Evolutionary conservation across 2,329 filamentous ascomycete genomes (phyloP).

Genomic region (Sarocladium strictum): DNA sequence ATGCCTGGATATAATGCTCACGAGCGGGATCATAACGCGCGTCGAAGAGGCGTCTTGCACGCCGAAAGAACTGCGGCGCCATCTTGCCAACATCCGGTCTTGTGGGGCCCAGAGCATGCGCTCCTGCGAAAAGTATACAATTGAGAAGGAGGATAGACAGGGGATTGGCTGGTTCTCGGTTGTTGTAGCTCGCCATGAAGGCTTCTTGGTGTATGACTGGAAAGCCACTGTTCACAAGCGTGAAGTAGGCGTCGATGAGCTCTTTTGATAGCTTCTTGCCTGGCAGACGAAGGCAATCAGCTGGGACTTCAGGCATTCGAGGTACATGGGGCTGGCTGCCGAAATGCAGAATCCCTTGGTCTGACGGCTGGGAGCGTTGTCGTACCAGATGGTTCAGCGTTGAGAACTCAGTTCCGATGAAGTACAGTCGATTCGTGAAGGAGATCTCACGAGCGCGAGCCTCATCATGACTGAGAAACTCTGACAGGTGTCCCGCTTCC

Average conservation of each 20-base stretch:
- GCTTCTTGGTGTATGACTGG: slow-evolving; percentile 45
- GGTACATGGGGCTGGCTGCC: slow-evolving; percentile 29
- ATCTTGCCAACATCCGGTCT: slow-evolving; percentile 31
- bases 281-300: slow-evolving; percentile 3
- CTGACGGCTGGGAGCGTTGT: slow-evolving; percentile 29
- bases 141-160: slow-evolving; percentile 44
- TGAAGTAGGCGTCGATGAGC: slow-evolving; percentile 41
- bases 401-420: slow-evolving; percentile 49
- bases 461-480: neutral
- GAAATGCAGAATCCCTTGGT: slow-evolving; percentile 27
- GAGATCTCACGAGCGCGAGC: neutral
- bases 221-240: slow-evolving; percentile 29
- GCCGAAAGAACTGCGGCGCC: slow-evolving; percentile 43
- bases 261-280: neutral
- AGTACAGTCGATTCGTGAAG: slow-evolving; percentile 17
- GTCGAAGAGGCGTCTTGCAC: slow-evolving; percentile 48
- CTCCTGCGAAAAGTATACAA: slow-evolving; percentile 43
- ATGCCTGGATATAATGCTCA: slow-evolving; percentile 46
- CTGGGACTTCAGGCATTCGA: neutral
- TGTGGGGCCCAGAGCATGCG: slow-evolving; percentile 37
- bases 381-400: slow-evolving; percentile 50
- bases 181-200: slow-evolving; percentile 45
- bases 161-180: slow-evolving; percentile 24
- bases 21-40: slow-evolving; percentile 47
- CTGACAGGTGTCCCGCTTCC: neutral